phyloP scores from a whole-genome alignment of 208 protist genomes.

The Tetramitus jugosus region DNA sequence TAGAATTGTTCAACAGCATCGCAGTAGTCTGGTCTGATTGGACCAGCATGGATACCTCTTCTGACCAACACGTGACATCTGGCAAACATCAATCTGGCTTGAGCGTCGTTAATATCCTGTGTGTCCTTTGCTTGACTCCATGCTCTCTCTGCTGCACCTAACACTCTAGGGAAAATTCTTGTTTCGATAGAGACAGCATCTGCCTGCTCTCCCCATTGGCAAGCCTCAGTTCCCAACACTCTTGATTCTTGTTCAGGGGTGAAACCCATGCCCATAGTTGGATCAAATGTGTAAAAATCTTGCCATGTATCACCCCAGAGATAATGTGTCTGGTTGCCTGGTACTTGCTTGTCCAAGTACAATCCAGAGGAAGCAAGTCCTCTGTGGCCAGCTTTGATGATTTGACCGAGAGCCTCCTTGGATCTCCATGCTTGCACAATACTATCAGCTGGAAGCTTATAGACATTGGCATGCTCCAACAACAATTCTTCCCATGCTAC shows the following conservation, averaged over 20 bases:
- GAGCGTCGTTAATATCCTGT: constrained; percentile 22
- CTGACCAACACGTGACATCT: neutral
- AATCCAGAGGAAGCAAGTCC: constrained; percentile 23
- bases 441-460: neutral
- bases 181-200: constrained; percentile 27
- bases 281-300: constrained; percentile 31
- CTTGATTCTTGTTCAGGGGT: constrained; percentile 4
- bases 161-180: constrained; percentile 31
- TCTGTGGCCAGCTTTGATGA: constrained; percentile 8
- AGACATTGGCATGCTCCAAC: neutral
- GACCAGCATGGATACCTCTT: neutral
- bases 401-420: neutral
- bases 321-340: neutral
- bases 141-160: constrained; percentile 32
- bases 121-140: constrained; percentile 25
- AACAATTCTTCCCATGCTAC: constrained; percentile 28
- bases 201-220: constrained; percentile 35
- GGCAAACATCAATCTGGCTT: neutral
- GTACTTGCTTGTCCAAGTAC: constrained; percentile 34
- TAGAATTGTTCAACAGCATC: no score
- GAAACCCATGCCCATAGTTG: neutral
- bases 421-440: constrained; percentile 36
- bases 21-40: neutral
- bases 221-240: constrained; percentile 33
- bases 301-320: constrained; percentile 34